Percentiles rank a stretch among this genome's conserved stretches.
phyloP scores from a whole-genome alignment of 331 rosid species.

The Ulmus americana region DNA sequence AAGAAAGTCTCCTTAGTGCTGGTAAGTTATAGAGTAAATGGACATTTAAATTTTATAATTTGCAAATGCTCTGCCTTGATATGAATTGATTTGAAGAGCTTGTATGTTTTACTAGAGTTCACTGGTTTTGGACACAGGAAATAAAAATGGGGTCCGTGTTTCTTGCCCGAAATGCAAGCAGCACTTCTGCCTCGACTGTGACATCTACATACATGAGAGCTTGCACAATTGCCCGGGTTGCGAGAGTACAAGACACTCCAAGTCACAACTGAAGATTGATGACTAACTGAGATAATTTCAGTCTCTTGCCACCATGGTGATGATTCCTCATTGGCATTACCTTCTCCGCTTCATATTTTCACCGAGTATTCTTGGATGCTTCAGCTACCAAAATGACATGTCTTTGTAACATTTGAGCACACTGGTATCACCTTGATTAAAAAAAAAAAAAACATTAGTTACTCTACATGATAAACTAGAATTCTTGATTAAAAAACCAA shows the following conservation, averaged over 20 bases:
- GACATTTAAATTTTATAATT: not conserved
- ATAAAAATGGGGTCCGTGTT: constrained; percentile 54
- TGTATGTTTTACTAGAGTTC: not conserved
- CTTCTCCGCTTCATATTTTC: not conserved
- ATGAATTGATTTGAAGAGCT: no score
- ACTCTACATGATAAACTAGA: not conserved
- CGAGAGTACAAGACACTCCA: constrained; percentile 66
- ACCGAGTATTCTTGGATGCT: not conserved
- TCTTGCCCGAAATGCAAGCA: constrained; percentile 75
- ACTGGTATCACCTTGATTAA: not conserved
- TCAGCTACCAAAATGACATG: constrained; percentile 3
- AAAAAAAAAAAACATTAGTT: not conserved
- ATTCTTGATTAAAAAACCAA: no score
- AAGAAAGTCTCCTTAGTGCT: constrained; percentile 48
- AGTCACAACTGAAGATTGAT: constrained; percentile 35
- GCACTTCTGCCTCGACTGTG: constrained; percentile 86
- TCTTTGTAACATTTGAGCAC: not conserved
- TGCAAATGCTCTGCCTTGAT: not conserved
- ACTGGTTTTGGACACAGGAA: constrained; percentile 49
- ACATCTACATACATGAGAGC: constrained; percentile 86
- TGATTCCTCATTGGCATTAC: not conserved
- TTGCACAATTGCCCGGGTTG: constrained; percentile 98
- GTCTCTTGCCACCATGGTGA: constrained; percentile 2
- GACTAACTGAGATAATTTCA: not conserved
- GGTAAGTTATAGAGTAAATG: constrained; percentile 42